These are phyloP conservation scores for Macrocybe gigantea DNA, from an alignment of 768 basidiomycete species.

Conservation along the genomic window DNA sequence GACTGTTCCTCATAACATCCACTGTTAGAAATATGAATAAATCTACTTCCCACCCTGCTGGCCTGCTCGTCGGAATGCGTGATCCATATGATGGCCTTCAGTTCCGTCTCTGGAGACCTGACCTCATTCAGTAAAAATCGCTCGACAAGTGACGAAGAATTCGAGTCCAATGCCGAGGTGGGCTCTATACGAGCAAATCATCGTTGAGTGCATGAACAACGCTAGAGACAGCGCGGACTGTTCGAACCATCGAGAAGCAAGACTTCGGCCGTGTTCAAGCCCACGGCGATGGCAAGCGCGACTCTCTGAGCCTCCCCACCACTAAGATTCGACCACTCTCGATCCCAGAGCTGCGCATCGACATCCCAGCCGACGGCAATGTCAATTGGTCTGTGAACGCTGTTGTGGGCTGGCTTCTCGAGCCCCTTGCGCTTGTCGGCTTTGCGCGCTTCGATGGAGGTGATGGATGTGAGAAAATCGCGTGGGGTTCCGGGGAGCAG, in stretches of 20 bases:
- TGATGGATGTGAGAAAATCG: constrained; percentile 59
- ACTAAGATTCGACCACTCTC: constrained; percentile 74
- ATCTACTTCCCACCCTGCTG: constrained; percentile 65
- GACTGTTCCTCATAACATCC: constrained; percentile 1
- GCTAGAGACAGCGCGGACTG: not conserved
- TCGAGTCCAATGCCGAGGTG: constrained; percentile 80
- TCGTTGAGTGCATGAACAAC: not conserved
- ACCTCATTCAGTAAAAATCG: constrained; percentile 49
- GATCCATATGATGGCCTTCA: constrained; percentile 83
- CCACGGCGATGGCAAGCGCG: constrained; percentile 70
- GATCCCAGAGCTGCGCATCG: constrained; percentile 64
- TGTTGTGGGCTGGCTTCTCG: constrained; percentile 44
- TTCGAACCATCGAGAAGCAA: constrained; percentile 72
- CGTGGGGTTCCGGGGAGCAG: constrained; percentile 78
- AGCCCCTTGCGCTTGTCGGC: constrained; percentile 15
- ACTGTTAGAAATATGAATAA: constrained; percentile 42
- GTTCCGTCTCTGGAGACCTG: constrained; percentile 33
- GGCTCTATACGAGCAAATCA: constrained; percentile 51
- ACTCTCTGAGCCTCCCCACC: constrained; percentile 87
- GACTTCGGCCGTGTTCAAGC: constrained; percentile 70
- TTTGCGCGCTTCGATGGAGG: constrained; percentile 44
- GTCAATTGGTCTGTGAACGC: constrained; percentile 39
- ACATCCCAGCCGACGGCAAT: constrained; percentile 65
- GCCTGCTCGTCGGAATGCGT: constrained; percentile 85
- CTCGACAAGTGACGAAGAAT: constrained; percentile 64